Evolutionary conservation across 225 moss, liverwort and hornwort genomes (phyloP).

Genomic region (Takakia lepidozioides): DNA sequence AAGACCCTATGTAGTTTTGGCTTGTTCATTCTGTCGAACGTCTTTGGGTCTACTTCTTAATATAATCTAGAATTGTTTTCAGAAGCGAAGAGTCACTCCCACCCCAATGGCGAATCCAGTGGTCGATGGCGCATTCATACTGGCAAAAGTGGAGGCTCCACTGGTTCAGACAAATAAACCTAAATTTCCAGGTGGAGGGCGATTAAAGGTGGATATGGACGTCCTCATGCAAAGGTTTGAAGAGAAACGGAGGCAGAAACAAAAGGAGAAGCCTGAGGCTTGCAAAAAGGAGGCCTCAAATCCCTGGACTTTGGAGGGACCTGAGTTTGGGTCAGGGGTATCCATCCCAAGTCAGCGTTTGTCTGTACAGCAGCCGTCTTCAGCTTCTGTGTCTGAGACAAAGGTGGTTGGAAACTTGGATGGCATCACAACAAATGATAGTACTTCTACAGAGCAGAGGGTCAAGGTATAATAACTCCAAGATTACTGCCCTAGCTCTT

Average conservation of each 20-base stretch:
- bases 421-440: constrained; percentile 8
- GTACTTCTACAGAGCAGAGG: constrained; percentile 4
- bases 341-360: constrained; percentile 16
- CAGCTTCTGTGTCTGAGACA: constrained; percentile 10
- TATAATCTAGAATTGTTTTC: too few relatives aligned
- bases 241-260: constrained; percentile 54
- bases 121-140: constrained; percentile 59
- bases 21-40: too few relatives aligned
- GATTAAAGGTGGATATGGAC: constrained; percentile 71
- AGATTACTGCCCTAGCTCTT: too few relatives aligned
- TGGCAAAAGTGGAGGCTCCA: constrained; percentile 50
- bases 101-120: constrained; percentile 57
- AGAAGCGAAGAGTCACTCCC: constrained; percentile 63
- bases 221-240: constrained; percentile 65
- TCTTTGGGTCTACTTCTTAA: too few relatives aligned
- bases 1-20: too few relatives aligned
- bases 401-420: constrained; percentile 9
- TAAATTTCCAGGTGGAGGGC: constrained; percentile 43
- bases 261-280: constrained; percentile 43
- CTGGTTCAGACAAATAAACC: constrained; percentile 41
- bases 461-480: background rate
- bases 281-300: constrained; percentile 27
- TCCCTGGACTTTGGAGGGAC: constrained; percentile 34
- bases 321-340: constrained; percentile 21
- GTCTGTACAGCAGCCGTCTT: constrained; percentile 9